These are phyloP conservation scores for Hypoxylon sp. DNA, from an alignment of 2,329 filamentous ascomycete genomes.

Conservation along the genomic window DNA sequence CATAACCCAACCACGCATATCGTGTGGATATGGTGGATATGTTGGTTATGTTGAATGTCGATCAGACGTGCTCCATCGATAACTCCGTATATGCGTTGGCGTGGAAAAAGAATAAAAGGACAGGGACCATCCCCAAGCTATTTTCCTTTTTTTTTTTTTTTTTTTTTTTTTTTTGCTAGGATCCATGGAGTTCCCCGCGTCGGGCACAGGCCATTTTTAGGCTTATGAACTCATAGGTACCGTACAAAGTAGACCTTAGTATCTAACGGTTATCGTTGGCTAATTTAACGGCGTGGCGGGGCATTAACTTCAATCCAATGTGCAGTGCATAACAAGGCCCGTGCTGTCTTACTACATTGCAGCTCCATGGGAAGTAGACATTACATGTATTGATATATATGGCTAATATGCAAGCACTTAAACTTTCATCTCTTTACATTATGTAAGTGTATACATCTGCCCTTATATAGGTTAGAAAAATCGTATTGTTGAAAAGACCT, in stretches of 20 bases:
- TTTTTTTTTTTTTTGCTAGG: slow-evolving; percentile 35
- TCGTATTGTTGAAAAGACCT: neutral
- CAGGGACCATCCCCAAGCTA: slow-evolving; percentile 25
- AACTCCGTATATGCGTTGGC: slow-evolving; percentile 14
- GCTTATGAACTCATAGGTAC: slow-evolving; percentile 31
- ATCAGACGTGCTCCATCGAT: slow-evolving; percentile 42
- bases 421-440: neutral
- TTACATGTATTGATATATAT: too few species aligned
- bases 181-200: slow-evolving; percentile 33
- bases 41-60: slow-evolving; percentile 28
- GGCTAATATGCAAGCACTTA: slow-evolving; percentile 16
- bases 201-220: slow-evolving; percentile 32
- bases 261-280: slow-evolving; percentile 23
- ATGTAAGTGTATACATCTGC: neutral
- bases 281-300: neutral
- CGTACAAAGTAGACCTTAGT: slow-evolving; percentile 6
- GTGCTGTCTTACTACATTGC: neutral
- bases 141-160: slow-evolving; percentile 42
- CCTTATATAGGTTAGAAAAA: neutral
- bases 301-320: neutral
- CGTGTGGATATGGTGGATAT: slow-evolving; percentile 22
- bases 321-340: neutral
- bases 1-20: slow-evolving; percentile 38
- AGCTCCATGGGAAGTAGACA: neutral
- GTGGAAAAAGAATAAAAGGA: slow-evolving; percentile 15